Evolutionary conservation across 2,329 filamentous ascomycete genomes (phyloP), one percentile per base, ranked within the genome.

Genomic region (Paraphaeosphaeria minitans): DNA sequence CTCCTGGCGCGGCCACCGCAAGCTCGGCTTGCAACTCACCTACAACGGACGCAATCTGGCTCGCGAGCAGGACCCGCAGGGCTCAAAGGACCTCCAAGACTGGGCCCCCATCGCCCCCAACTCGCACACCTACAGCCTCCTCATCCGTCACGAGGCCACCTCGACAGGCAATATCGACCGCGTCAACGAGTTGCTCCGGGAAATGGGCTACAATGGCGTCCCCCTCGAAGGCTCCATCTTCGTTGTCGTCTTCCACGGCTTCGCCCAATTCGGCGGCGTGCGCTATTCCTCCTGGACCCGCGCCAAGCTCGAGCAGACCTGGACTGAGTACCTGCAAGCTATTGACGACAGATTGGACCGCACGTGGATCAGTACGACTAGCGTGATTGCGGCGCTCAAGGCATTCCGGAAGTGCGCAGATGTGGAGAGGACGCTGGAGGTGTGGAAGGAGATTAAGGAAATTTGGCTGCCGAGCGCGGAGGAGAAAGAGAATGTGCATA

Each of bases 221-320:
- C 85, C 87, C 0, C 79, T 94, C 16, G 87, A 94, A 60, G 90
- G 89, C 6, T 85, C 89, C 57, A 85, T 96, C 24, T 97, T 94
- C 69, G 81, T 95, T 39, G 84, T 89, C 8, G 81, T 98, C 3
- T 91, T 98, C 78, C 89, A 92, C 67, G 93, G 91, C 0, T 99
- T 98, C 71, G 82, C 84, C 33, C 75, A 80, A 2, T 89, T 97
- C 70, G 94, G 93, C 12, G 87, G 87, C 27, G 76, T 83, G 19
- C 78, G 81, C 24, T 80, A 87, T 62, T 87, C 88, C 0, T 82
- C 86, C 13, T 99, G 95, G 94, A 92, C 86, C 29, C 79, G 81
- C 31, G 77, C 84, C 63, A 84, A 87, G n/a, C 83, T 98, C 2
- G 83, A 89, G 54, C 63, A 63, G 19, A 46, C 69, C 6, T 76